Base-by-base conservation (phyloP, 2,329 filamentous ascomycete species). In the Fusarium sp. region DNA sequence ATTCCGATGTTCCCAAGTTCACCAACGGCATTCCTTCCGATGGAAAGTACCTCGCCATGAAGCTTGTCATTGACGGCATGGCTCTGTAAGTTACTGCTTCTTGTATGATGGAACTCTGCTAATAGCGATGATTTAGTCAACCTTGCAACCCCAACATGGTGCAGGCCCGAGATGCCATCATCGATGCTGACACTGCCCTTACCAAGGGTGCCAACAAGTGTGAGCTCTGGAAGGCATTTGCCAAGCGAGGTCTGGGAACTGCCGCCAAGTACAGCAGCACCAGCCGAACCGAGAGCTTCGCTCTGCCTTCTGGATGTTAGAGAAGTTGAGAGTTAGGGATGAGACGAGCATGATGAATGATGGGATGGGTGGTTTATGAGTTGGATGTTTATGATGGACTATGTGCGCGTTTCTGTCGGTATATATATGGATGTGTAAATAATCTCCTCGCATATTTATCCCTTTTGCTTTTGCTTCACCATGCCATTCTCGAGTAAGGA, bases 111-210 rank as follows among this genome's bases (percentile, higher is more conserved):
- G 7, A 2, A 23, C 6, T 13, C 17, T 13, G 2, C 68, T 71
- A 44, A 72, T 46, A 0, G 2, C 9, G 0, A 37, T 14, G 2
- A 10, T 2, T n/a, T 10, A 72, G 70, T 54, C 85, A 87, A 78
- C 85, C 85, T 17, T 88, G 85, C 77, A 83, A 81, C 69, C 85
- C 85, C 27, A 85, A 79, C 51, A 84, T 88, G 56, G 76, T 86
- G 13, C 80, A 81, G 53, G 84, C 84, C 2, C 79, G 86, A 27
- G 81, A 87, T 56, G 84, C 84, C 19, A 87, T 88, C 65, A 70
- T 88, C 22, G 86, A 87, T 58, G 85, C 85, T 0, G 85, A 88
- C 71, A 75, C 75, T 33, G 80, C 80, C 6, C 77, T 88, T 10
- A 87, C 85, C 2, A 80, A 79, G 1, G 85, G 85, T 4, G 73